Conservation (phyloP, 2,329 filamentous ascomycete species). For the Colletotrichum camelliae region DNA sequence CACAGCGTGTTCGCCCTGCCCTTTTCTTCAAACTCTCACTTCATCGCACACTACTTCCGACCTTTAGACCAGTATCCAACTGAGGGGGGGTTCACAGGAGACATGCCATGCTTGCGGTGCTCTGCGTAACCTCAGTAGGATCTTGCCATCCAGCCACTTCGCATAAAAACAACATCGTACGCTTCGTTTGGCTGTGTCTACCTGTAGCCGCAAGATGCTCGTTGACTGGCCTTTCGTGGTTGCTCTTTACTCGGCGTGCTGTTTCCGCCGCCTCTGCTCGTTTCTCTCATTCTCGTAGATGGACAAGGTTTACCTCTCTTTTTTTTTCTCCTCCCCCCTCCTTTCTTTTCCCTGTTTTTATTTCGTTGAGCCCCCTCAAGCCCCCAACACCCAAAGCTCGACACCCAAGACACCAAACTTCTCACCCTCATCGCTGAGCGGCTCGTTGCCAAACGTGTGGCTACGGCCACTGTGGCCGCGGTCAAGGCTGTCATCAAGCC, state of each 20-base stretch:
- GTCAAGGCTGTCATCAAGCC: constrained; percentile 87
- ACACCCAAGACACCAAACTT: constrained; percentile 93
- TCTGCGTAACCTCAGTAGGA: neutral
- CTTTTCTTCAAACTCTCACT: neutral
- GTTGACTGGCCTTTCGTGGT: neutral
- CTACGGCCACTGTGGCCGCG: constrained; percentile 83
- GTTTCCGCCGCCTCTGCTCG: neutral
- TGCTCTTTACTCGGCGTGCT: neutral
- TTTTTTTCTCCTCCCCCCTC: neutral
- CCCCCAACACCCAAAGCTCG: constrained; percentile 90
- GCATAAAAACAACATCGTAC: neutral
- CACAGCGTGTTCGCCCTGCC: neutral
- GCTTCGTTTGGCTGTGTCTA: neutral
- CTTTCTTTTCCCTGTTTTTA: neutral
- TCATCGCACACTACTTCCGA: neutral
- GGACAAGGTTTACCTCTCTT: neutral
- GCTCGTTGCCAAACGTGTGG: constrained; percentile 94
- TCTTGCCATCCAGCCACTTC: neutral
- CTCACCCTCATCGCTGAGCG: constrained; percentile 87
- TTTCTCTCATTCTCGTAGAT: neutral
- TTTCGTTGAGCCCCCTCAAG: constrained; percentile 25
- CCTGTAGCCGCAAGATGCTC: neutral
- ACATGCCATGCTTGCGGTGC: neutral
- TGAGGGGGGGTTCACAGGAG: neutral
- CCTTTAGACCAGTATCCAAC: neutral